Evolutionary conservation across 2,329 filamentous ascomycete species (phyloP).

Genomic region (Sporothrix pallida): DNA sequence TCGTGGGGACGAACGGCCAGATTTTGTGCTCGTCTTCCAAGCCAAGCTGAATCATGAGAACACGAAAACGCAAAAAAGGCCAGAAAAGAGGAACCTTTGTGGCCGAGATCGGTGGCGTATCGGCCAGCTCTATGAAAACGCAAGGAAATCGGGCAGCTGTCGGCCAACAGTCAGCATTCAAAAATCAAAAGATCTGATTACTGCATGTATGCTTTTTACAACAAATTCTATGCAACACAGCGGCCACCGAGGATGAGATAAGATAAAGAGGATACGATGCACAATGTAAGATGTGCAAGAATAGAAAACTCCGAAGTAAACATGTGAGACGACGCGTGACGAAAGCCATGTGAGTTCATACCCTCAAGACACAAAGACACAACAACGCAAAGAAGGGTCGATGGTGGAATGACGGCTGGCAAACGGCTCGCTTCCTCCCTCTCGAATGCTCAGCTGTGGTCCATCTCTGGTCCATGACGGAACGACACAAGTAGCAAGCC

Average conservation of each 20-base stretch:
- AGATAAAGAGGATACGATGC: not conserved
- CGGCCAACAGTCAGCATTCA: not conserved
- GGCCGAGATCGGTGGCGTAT: constrained; percentile 1
- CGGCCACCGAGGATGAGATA: too few species aligned
- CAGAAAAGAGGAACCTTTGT: not conserved
- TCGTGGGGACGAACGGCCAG: not conserved
- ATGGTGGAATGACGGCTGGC: too few species aligned
- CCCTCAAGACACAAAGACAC: too few species aligned
- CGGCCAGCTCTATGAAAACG: not conserved
- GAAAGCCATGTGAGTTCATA: not conserved
- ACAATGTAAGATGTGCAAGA: not conserved
- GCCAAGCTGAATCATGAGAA: not conserved
- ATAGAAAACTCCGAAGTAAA: not conserved
- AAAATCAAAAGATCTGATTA: too few species aligned
- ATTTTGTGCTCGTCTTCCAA: too few species aligned
- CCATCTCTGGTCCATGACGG: too few species aligned
- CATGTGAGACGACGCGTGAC: not conserved
- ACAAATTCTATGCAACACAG: not conserved
- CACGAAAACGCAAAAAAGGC: too few species aligned
- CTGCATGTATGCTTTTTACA: not conserved
- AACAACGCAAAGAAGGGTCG: too few species aligned
- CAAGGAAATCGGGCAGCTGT: too few species aligned
- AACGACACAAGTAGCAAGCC: too few species aligned
- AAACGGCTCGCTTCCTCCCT: too few species aligned
- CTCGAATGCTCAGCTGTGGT: too few species aligned